Percentiles rank a stretch among this genome's conserved stretches.
Conservation (phyloP, 2,329 filamentous ascomycete species). For the Hypomyces perniciosus region DNA sequence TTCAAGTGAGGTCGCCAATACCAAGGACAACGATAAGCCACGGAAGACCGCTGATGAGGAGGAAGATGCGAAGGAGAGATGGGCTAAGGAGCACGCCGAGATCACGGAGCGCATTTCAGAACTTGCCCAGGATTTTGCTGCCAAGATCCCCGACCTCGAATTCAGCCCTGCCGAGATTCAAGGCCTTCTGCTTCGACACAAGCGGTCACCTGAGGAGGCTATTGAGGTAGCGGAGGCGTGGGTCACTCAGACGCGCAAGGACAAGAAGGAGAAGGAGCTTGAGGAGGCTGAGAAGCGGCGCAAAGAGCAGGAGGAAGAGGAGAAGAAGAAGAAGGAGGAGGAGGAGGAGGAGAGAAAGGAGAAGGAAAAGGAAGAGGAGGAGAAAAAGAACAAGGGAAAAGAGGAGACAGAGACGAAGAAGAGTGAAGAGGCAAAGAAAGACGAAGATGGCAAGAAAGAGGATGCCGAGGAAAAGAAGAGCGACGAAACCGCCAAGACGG, state of each 20-base stretch:
- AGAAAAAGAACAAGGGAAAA: constrained; percentile 1
- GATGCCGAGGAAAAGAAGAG: neutral
- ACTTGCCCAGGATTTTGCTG: constrained; percentile 44
- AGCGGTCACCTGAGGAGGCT: constrained; percentile 44
- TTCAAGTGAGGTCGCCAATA: neutral
- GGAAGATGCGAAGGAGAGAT: constrained; percentile 24
- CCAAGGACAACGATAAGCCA: constrained; percentile 11
- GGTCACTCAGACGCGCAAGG: constrained; percentile 43
- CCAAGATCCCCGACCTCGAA: constrained; percentile 45
- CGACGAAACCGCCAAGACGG: neutral
- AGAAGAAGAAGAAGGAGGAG: constrained; percentile 26
- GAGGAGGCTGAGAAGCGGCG: constrained; percentile 37
- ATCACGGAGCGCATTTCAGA: constrained; percentile 36
- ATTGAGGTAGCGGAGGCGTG: constrained; percentile 43
- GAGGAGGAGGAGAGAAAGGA: constrained; percentile 25
- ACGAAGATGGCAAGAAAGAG: neutral
- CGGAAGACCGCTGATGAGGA: constrained; percentile 20
- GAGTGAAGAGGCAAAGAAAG: neutral
- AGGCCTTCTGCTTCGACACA: constrained; percentile 51
- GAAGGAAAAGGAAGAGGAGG: constrained; percentile 17
- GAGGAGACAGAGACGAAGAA: neutral
- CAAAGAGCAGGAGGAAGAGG: constrained; percentile 27
- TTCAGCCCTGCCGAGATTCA: constrained; percentile 58
- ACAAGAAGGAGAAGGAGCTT: constrained; percentile 41
- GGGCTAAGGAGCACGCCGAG: constrained; percentile 27